Percentiles rank a stretch among this genome's conserved stretches.
Conservation (phyloP, 305 asterid genomes). For the Solanum hybrid region DNA sequence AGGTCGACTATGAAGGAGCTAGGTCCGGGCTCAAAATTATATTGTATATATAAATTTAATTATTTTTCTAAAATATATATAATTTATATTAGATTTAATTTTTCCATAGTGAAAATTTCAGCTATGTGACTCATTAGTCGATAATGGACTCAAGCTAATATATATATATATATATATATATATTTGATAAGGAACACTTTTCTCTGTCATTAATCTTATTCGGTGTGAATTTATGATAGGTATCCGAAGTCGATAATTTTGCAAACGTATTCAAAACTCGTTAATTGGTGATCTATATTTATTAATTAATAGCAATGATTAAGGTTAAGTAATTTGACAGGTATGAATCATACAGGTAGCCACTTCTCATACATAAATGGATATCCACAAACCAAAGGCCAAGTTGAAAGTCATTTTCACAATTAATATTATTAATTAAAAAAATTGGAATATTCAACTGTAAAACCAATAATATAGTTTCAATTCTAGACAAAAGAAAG, state of each 20-base stretch:
- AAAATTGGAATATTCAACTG: background rate
- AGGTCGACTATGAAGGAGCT: background rate
- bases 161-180: too few relatives aligned
- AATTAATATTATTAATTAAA: too few relatives aligned
- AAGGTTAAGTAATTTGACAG: background rate
- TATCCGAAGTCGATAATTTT: too few relatives aligned
- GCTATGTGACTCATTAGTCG: background rate
- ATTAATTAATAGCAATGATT: background rate
- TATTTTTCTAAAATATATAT: too few relatives aligned
- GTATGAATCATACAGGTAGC: background rate
- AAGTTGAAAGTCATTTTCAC: background rate
- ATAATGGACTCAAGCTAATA: background rate
- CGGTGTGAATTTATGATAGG: background rate
- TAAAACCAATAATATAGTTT: background rate
- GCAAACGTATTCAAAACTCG: background rate
- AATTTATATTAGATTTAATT: too few relatives aligned
- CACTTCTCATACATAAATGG: background rate
- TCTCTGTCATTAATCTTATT: background rate
- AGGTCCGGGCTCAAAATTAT: background rate
- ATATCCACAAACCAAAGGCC: background rate
- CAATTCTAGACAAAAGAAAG: background rate
- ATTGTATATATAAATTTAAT: too few relatives aligned
- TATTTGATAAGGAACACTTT: too few relatives aligned
- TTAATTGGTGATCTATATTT: background rate
- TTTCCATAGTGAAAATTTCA: too few relatives aligned